Evolutionary conservation across 2,329 filamentous ascomycete genomes (phyloP).

Genomic region (Aspergillus floridensis): DNA sequence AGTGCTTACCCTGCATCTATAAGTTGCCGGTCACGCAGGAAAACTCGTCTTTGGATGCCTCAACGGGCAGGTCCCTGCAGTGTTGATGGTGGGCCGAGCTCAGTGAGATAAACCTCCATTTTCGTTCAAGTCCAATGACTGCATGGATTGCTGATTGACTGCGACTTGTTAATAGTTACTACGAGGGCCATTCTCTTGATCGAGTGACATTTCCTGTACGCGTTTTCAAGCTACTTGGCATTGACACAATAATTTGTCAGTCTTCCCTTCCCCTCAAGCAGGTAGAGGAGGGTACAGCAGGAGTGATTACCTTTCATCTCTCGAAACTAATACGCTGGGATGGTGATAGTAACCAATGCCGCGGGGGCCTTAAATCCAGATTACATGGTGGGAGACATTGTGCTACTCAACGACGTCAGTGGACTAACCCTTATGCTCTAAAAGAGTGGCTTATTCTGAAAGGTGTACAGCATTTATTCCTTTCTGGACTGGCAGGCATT

Average conservation of each 20-base stretch:
- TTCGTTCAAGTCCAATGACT: neutral
- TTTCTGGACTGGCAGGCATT: constrained; percentile 59
- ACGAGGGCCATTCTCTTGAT: constrained; percentile 65
- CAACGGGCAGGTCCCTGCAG: constrained; percentile 54
- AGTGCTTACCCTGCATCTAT: neutral
- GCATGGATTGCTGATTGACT: constrained; percentile 5
- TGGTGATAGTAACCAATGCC: constrained; percentile 59
- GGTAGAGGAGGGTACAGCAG: too few relatives aligned
- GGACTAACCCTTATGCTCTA: neutral
- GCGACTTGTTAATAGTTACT: constrained; percentile 51
- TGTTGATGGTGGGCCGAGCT: constrained; percentile 63
- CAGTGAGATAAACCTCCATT: constrained; percentile 51
- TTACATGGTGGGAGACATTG: constrained; percentile 64
- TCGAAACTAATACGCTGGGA: neutral
- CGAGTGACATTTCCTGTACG: constrained; percentile 63
- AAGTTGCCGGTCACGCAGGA: constrained; percentile 60
- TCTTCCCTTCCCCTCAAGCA: constrained; percentile 9
- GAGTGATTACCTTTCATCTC: neutral
- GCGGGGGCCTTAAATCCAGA: constrained; percentile 64
- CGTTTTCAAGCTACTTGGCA: constrained; percentile 61
- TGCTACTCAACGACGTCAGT: constrained; percentile 62
- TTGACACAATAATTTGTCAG: constrained; percentile 58
- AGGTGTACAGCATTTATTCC: constrained; percentile 56
- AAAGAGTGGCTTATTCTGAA: constrained; percentile 13
- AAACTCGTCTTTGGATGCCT: constrained; percentile 64